Conservation (phyloP, 805 yeast genomes). For the Metschnikowia amazonensis region DNA sequence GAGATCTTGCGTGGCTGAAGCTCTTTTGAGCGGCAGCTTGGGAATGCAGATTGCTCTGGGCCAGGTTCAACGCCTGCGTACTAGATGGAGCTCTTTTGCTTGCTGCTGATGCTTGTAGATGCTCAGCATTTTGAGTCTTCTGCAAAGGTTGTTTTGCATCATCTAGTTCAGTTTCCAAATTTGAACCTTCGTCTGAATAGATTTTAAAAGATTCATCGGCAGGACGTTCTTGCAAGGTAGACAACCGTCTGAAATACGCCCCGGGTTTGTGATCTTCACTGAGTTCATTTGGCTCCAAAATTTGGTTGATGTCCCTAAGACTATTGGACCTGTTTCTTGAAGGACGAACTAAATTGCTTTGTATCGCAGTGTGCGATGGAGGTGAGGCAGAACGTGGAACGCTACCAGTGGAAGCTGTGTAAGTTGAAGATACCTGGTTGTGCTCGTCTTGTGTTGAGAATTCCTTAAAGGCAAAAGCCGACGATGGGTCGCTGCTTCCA, state of each 20-base stretch:
- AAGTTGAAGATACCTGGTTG: slow-evolving; percentile 1
- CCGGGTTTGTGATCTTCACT: slow-evolving; percentile 50
- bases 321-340: slow-evolving; percentile 36
- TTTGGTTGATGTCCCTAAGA: slow-evolving; percentile 31
- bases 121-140: neutral
- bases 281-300: slow-evolving; percentile 34
- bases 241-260: slow-evolving; percentile 62
- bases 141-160: neutral
- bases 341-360: slow-evolving; percentile 16
- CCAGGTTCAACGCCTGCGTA: neutral
- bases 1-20: neutral
- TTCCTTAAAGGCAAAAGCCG: neutral
- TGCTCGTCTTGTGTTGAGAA: neutral
- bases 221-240: slow-evolving; percentile 56
- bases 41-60: neutral
- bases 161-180: neutral
- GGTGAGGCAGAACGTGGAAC: slow-evolving; percentile 13
- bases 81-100: neutral
- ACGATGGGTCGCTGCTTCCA: slow-evolving; percentile 4
- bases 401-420: slow-evolving; percentile 6
- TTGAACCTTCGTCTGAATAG: neutral
- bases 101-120: neutral
- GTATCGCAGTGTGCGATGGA: neutral
- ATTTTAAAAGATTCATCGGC: slow-evolving; percentile 20
- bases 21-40: neutral